Conservation (phyloP, 331 rosid species). For the Saraca asoca region DNA sequence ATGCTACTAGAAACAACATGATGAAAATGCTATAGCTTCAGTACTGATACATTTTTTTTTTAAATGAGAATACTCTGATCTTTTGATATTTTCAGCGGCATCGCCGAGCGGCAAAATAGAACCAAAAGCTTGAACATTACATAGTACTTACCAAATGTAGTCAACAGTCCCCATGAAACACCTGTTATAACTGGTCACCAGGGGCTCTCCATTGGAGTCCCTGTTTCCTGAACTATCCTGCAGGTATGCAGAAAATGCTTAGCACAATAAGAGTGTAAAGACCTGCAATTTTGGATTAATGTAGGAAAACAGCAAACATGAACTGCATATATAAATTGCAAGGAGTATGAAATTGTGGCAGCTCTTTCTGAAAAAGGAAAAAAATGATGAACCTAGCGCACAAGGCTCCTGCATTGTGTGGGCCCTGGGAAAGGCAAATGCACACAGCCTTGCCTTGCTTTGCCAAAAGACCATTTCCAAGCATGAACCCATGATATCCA, state of each 20-base stretch:
- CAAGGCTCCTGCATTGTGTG: too few species aligned
- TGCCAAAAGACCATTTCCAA: too few species aligned
- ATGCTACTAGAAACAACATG: conserved; percentile 12
- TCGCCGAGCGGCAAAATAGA: conserved; percentile 29
- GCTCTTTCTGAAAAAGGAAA: conserved; percentile 18
- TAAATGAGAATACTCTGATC: neutral
- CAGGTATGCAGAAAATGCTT: conserved; percentile 22
- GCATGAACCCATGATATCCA: too few species aligned
- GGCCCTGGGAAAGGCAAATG: too few species aligned
- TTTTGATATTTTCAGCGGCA: conserved; percentile 5
- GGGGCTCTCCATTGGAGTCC: conserved; percentile 83
- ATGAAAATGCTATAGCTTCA: conserved; percentile 31
- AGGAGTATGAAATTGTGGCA: conserved; percentile 9
- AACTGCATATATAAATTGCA: neutral
- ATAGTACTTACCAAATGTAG: conserved; percentile 79
- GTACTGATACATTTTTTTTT: conserved; percentile 1
- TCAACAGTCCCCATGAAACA: conserved; percentile 86
- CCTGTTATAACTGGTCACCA: conserved; percentile 76
- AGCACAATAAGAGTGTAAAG: conserved; percentile 21
- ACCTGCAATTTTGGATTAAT: conserved; percentile 17
- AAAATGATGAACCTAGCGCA: neutral
- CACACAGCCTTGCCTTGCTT: too few species aligned
- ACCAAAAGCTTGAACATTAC: conserved; percentile 16
- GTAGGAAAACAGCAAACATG: conserved; percentile 9
- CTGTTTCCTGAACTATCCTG: conserved; percentile 73